Percentiles rank a stretch among this genome's conserved stretches.
These are phyloP conservation scores for Botryosphaeria dothidea DNA, from an alignment of 2,329 filamentous ascomycete species.

Conservation along the genomic window DNA sequence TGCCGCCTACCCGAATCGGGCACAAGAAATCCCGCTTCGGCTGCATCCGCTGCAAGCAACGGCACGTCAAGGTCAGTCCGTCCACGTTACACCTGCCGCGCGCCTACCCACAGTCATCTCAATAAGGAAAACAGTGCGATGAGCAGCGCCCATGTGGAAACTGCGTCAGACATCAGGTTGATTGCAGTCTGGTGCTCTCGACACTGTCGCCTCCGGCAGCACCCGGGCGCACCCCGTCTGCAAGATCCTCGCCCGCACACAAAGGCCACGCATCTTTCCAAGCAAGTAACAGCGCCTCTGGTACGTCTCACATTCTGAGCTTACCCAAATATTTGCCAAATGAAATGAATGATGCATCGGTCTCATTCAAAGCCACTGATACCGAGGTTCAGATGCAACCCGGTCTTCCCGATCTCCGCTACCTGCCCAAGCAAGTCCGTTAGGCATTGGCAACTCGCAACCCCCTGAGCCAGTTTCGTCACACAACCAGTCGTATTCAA, in stretches of 20 bases:
- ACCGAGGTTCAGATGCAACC: neutral
- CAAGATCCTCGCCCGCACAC: neutral
- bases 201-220: neutral
- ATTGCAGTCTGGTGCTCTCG: neutral
- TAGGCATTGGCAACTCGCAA: neutral
- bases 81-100: neutral
- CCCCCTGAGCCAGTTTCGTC: neutral
- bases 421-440: neutral
- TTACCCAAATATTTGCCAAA: neutral
- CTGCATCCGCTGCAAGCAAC: constrained; percentile 12
- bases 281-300: neutral
- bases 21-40: constrained; percentile 10
- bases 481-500: neutral
- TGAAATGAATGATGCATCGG: neutral
- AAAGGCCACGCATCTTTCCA: neutral
- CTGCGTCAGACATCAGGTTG: neutral
- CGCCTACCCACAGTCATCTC: neutral
- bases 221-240: neutral
- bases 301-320: neutral
- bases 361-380: neutral
- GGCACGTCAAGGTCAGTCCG: constrained; percentile 3
- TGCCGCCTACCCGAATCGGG: constrained; percentile 8
- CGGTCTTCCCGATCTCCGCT: neutral
- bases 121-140: neutral
- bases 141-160: constrained; percentile 6